Evolutionary conservation across 108 stramenopile species (phyloP).

Genomic region (Aureococcus anophagefferens): DNA sequence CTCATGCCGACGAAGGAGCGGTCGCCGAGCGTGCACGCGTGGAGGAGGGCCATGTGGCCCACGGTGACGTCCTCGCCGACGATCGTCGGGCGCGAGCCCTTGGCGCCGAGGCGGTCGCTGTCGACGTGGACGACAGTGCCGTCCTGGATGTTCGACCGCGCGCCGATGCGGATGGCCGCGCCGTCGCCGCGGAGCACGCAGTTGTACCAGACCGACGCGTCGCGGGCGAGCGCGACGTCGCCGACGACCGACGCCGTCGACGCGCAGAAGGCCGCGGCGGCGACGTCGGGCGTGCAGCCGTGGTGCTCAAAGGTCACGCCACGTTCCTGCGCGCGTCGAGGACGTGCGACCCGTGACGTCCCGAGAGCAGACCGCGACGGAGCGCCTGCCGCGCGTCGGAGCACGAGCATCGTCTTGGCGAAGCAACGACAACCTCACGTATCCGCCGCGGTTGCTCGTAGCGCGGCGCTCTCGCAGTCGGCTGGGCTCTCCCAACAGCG

Average conservation of each 20-base stretch:
- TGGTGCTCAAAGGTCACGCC: too few species aligned
- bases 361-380: too few species aligned
- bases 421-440: too few species aligned
- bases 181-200: constrained; percentile 19
- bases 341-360: too few species aligned
- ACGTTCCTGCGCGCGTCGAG: too few species aligned
- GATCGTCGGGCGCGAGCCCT: not conserved
- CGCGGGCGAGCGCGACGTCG: constrained; percentile 5
- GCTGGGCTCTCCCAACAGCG: too few species aligned
- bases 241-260: constrained; percentile 21
- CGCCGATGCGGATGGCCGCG: constrained; percentile 18
- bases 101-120: not conserved
- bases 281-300: constrained; percentile 2
- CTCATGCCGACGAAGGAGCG: constrained; percentile 18
- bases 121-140: constrained; percentile 15
- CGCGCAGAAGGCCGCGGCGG: constrained; percentile 16
- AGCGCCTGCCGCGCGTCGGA: too few species aligned
- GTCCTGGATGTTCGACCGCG: constrained; percentile 24
- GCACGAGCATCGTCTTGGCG: too few species aligned
- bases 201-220: constrained; percentile 22
- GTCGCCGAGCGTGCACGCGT: constrained; percentile 15
- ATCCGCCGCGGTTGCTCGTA: too few species aligned
- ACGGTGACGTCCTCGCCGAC: constrained; percentile 19
- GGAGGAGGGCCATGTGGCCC: constrained; percentile 23
- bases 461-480: too few species aligned